Base-by-base conservation (phyloP, 495 filamentous ascomycete genomes). In the Talaromyces stipitatus region DNA sequence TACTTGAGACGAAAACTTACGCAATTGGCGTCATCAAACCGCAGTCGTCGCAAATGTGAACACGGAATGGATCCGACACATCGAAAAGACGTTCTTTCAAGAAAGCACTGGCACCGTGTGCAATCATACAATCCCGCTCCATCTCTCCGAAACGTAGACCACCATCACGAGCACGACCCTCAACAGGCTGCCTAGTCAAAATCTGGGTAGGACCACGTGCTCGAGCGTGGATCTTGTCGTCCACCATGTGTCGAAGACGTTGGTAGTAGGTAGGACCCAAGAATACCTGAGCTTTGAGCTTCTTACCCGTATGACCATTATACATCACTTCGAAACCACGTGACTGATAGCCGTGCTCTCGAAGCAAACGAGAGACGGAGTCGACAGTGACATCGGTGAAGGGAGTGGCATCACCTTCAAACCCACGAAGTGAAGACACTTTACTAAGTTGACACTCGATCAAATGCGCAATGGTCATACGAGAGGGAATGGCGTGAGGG, bases 121-220 rank as follows among this genome's bases (percentile, higher is more conserved):
- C 88, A 72, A 99, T 97, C 95, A 99, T 97, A 75, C 94, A 99
- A 82, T 99, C 94, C 71, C 94, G 92, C 74, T 99, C 94, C 94
- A 99, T 99, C 80, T 99, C 94, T 83, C 94, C 94, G 81, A 99
- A 99, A 65, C 94, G 91, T 46, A 99, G 82, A 76, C 94, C 94
- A 80, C 94, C 94, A 71, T 99, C 94, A 76, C 94, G 82, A 0
- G 94, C 95, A 78, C 94, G 85, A 83, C 94, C 94, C 71, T 99
- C 94, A 10, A 97, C 92, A n/a, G 94, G 94, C 74, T 99, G 94
- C 28, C 95, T 81, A 0, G 94, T 99, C 70, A 99, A 80, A 63
- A 99, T 99, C 78, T 97, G 95, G 26, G 95, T 88, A 7, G 94
- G 94, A 18, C 94, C 94, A 69, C 94, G 82, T 5, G 94, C 94